Evolutionary conservation across 768 basidiomycete species (phyloP).

Genomic region (Mycena floridula): DNA sequence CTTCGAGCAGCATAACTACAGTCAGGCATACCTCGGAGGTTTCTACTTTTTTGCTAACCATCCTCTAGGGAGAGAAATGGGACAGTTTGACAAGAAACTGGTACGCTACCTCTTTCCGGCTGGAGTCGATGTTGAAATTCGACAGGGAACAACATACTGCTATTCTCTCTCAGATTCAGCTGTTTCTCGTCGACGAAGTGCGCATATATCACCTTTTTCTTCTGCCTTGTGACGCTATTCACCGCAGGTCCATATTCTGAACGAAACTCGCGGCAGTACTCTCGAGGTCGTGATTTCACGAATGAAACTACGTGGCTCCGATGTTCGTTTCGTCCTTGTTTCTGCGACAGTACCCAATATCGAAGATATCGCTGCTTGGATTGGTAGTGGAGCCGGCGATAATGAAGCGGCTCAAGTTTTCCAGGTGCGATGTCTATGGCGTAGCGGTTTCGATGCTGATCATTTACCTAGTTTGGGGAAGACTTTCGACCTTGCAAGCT

Average conservation of each 20-base stretch:
- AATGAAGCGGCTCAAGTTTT: constrained; percentile 55
- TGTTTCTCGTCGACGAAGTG: constrained; percentile 93
- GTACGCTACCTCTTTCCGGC: constrained; percentile 26
- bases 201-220: constrained; percentile 10
- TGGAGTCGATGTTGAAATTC: constrained; percentile 1
- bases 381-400: constrained; percentile 39
- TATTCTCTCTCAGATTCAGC: constrained; percentile 61
- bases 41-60: background rate
- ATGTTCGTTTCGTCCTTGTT: constrained; percentile 79
- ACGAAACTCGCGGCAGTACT: constrained; percentile 85
- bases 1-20: constrained; percentile 80
- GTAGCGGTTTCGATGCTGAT: background rate
- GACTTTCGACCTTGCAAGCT: constrained; percentile 86
- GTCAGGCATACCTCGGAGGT: constrained; percentile 35
- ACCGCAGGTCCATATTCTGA: constrained; percentile 81
- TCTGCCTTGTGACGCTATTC: too few species aligned
- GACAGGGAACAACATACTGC: constrained; percentile 56
- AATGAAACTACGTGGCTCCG: constrained; percentile 72
- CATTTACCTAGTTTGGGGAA: constrained; percentile 72
- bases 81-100: constrained; percentile 89
- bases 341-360: constrained; percentile 96
- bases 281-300: constrained; percentile 93
- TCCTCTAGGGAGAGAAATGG: constrained; percentile 85
- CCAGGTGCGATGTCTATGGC: constrained; percentile 37
- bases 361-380: constrained; percentile 84